Percentiles rank a stretch among this genome's conserved stretches.
phyloP scores from a whole-genome alignment of 2,329 filamentous ascomycete genomes.

The Pestalotiopsis sp. region DNA sequence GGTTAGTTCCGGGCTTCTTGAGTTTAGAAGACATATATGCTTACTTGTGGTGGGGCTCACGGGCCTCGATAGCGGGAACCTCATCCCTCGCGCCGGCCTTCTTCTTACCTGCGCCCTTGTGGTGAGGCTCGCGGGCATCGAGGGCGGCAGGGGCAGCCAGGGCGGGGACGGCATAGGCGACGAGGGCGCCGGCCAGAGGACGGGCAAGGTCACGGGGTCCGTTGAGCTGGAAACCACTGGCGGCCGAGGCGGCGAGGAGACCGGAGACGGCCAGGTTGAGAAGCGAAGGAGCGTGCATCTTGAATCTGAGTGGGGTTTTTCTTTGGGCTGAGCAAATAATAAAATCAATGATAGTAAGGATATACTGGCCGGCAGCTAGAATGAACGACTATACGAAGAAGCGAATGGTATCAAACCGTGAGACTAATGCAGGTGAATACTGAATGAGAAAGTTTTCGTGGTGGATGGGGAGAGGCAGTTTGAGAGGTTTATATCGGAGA shows the following conservation, averaged over 20 bases:
- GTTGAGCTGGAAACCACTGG: slow-evolving; percentile 27
- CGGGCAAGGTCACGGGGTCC: slow-evolving; percentile 21
- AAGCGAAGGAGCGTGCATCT: slow-evolving; percentile 32
- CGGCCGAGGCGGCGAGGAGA: slow-evolving; percentile 31
- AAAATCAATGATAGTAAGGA: slow-evolving; percentile 13
- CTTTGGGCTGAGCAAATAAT: neutral
- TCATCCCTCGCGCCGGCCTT: slow-evolving; percentile 15
- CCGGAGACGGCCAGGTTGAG: slow-evolving; percentile 30
- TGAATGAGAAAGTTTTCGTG: neutral
- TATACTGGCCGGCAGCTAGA: slow-evolving; percentile 30
- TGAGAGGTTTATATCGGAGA: slow-evolving; percentile 11
- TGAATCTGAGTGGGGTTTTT: slow-evolving; percentile 15
- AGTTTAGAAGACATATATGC: neutral
- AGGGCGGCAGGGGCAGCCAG: slow-evolving; percentile 13
- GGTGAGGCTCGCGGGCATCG: slow-evolving; percentile 13
- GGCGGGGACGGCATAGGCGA: slow-evolving; percentile 28
- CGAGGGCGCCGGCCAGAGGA: slow-evolving; percentile 24
- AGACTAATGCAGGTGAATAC: slow-evolving; percentile 10
- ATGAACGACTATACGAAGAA: slow-evolving; percentile 19
- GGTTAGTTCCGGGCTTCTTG: slow-evolving; percentile 12
- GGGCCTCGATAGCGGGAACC: slow-evolving; percentile 8
- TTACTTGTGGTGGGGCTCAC: slow-evolving; percentile 11
- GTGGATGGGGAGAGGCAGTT: slow-evolving; percentile 4
- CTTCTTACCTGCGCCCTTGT: neutral
- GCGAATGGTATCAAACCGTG: slow-evolving; percentile 15